A percentile compares a stretch with the other conserved stretches of the same genome.
Conservation (phyloP, 148 eudicot species). For the Arbutus unedo region DNA sequence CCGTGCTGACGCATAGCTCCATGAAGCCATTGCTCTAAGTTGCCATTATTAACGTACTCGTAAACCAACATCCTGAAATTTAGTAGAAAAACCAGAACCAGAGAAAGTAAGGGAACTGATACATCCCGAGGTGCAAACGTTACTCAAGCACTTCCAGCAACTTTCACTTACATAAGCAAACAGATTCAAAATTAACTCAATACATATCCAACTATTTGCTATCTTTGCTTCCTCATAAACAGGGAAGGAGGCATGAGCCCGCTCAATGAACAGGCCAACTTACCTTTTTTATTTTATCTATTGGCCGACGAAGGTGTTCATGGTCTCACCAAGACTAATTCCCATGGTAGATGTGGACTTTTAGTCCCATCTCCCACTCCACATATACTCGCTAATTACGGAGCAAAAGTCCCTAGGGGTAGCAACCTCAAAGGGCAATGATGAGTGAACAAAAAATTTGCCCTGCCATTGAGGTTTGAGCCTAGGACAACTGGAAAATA, state of each 20-base stretch:
- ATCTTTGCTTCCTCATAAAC: background rate
- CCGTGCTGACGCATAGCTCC: slow-evolving; percentile 84
- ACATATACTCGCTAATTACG: background rate
- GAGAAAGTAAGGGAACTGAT: background rate
- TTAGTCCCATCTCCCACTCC: slow-evolving; percentile 1
- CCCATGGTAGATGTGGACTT: background rate
- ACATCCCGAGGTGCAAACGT: background rate
- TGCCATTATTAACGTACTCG: slow-evolving; percentile 92
- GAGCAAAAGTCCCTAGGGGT: background rate
- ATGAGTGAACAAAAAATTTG: background rate
- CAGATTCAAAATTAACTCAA: background rate
- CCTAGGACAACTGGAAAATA: background rate
- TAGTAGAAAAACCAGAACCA: slow-evolving; percentile 1
- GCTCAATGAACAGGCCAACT: background rate
- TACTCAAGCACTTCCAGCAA: background rate
- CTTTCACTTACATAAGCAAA: background rate
- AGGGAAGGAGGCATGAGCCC: background rate
- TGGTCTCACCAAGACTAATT: background rate
- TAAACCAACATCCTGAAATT: slow-evolving; percentile 69
- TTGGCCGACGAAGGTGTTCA: background rate
- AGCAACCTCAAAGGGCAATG: background rate
- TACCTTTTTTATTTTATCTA: background rate
- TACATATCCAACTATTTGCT: background rate
- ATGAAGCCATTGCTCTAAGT: slow-evolving; percentile 95
- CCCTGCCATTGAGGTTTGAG: background rate